Evolutionary conservation across 1,284 basidiomycete species (phyloP).

Genomic region (Sanguinoderma infundibulare): DNA sequence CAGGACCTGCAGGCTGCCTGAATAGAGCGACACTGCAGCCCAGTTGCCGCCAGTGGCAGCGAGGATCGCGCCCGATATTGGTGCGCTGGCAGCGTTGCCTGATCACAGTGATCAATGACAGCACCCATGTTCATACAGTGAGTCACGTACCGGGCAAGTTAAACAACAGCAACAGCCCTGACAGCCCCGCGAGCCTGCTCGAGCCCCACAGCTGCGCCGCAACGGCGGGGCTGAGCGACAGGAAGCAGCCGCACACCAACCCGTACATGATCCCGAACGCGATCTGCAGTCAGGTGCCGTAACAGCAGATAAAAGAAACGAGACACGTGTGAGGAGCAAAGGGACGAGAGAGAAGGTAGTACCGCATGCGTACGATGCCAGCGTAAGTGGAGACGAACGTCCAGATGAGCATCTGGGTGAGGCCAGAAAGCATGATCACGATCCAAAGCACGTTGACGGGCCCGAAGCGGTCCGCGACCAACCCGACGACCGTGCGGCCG

Average conservation of each 20-base stretch:
- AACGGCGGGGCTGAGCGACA: slow-evolving; percentile 24
- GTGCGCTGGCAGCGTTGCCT: slow-evolving; percentile 24
- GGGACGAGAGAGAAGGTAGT: neutral
- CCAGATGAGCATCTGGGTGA: slow-evolving; percentile 32
- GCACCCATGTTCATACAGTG: neutral
- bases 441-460: slow-evolving; percentile 31
- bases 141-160: slow-evolving; percentile 23
- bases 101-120: neutral
- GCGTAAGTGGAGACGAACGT: slow-evolving; percentile 31
- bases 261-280: slow-evolving; percentile 32
- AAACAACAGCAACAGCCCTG: slow-evolving; percentile 26
- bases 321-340: neutral
- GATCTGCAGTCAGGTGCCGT: slow-evolving; percentile 21
- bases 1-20: slow-evolving; percentile 21
- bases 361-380: slow-evolving; percentile 26
- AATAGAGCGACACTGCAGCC: slow-evolving; percentile 22
- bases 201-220: slow-evolving; percentile 26
- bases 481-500: slow-evolving; percentile 30
- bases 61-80: slow-evolving; percentile 23
- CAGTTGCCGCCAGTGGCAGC: slow-evolving; percentile 21
- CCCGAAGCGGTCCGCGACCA: slow-evolving; percentile 31
- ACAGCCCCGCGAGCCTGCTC: slow-evolving; percentile 23
- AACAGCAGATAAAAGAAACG: neutral
- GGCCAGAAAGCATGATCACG: slow-evolving; percentile 30
- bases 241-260: slow-evolving; percentile 33